Evolutionary conservation across 192 early-diverging fungal genomes (phyloP), one percentile per base, ranked within the genome.

Genomic region (Pilaira anomala): DNA sequence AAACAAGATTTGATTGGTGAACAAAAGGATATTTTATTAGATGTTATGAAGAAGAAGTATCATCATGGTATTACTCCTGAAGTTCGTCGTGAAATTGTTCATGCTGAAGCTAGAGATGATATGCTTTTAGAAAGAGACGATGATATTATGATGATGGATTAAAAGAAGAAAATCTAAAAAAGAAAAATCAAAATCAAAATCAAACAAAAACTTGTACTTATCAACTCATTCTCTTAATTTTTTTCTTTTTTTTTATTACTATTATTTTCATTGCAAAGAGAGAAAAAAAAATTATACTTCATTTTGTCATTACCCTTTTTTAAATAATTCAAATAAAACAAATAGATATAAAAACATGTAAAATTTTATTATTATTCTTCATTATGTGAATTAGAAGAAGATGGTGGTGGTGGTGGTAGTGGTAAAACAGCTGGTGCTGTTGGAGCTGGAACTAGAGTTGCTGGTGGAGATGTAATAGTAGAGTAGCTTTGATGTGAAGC

Each of bases 1-100:
- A 97, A 97, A 78, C 91, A 93, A 42, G 94, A 97, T 59, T 81
- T 98, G 63, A 89, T 93, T 0, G 83, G 88, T 7, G 97, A 97
- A 66, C 97, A 98, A 75, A 96, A 95, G 77, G 93, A 95, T 41
- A 86, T 87, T 16, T 74, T 98, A 63, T 57, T 97, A 68, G 86
- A 89, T 19, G 80, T 98, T 26, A 64, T 96, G 63, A 88, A 88
- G 68, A 67, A 78, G 59, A 91, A 96, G 69, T 73, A 70, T 52
- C 97, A 98, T 77, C 68, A 76, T 46, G 80, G 80, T 57, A 97
- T 98, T 54, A 85, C 93, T 1, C 90, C 95, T 33, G 97, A 98
- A 79, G 90, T 98, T 72, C 87, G 95, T 39, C 84, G 95, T 58
- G 97, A 98, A 75, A 69, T 98, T 24, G 74, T 81, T 49, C 80